phyloP scores from a whole-genome alignment of 306 rosid species.

The Begonia loranthoides region DNA sequence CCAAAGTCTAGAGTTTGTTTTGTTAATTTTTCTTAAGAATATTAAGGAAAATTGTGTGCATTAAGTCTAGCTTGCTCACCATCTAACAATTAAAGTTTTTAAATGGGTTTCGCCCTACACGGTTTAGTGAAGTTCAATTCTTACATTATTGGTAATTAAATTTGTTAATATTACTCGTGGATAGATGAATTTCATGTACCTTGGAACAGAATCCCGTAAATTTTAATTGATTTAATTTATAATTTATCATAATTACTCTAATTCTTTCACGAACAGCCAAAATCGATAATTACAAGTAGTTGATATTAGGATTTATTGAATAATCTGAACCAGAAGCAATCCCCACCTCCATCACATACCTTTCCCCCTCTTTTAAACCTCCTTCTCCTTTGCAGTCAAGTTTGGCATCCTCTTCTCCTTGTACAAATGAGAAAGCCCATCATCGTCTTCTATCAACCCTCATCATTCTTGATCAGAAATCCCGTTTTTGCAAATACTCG shows the following conservation, averaged over 20 bases:
- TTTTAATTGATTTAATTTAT: background rate
- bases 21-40: too few relatives aligned
- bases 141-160: too few relatives aligned
- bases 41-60: too few relatives aligned
- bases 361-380: constrained; percentile 41
- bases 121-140: too few relatives aligned
- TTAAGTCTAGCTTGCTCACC: too few relatives aligned
- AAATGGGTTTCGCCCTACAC: too few relatives aligned
- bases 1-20: too few relatives aligned
- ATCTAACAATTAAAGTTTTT: too few relatives aligned
- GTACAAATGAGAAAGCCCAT: constrained; percentile 13
- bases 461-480: constrained; percentile 4
- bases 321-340: background rate
- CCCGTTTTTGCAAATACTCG: background rate
- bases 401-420: constrained; percentile 80
- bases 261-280: background rate
- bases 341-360: constrained; percentile 50
- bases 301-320: background rate
- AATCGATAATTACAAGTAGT: background rate
- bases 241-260: background rate
- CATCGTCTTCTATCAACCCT: constrained; percentile 8
- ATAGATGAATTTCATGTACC: too few relatives aligned
- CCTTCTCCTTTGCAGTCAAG: constrained; percentile 47
- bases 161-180: too few relatives aligned
- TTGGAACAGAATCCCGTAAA: too few relatives aligned